phyloP scores from a whole-genome alignment of 2,329 filamentous ascomycete species.

The Fusarium neocosmosporiellum region DNA sequence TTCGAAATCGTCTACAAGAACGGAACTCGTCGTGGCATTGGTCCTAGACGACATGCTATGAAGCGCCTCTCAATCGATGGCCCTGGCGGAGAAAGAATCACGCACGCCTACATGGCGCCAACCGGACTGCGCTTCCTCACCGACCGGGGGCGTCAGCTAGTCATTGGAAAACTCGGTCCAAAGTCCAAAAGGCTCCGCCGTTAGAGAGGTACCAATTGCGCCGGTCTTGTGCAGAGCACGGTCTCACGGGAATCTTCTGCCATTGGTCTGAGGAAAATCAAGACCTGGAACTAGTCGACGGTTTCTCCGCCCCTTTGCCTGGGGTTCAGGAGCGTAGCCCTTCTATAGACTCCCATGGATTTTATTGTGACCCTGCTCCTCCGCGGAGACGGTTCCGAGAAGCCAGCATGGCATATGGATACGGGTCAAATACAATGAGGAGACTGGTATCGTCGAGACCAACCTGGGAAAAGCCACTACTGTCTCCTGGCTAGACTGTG shows the following conservation, averaged over 20 bases:
- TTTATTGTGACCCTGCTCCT: not conserved
- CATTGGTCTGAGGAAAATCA: not conserved
- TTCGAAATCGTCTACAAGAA: constrained; percentile 8
- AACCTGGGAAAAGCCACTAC: not conserved
- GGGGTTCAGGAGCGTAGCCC: not conserved
- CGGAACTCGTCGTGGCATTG: not conserved
- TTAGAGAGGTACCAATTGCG: too few relatives aligned
- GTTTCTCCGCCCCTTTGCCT: not conserved
- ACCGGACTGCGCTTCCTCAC: not conserved
- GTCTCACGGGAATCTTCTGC: not conserved
- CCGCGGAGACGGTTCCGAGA: not conserved
- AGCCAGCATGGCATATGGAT: not conserved
- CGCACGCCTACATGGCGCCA: not conserved
- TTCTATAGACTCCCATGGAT: not conserved
- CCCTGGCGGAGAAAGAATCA: not conserved
- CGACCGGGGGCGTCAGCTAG: not conserved
- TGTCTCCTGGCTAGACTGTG: not conserved
- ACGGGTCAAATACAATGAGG: not conserved
- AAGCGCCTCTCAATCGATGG: not conserved
- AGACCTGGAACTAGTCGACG: not conserved
- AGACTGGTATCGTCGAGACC: not conserved
- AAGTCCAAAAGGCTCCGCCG: not conserved
- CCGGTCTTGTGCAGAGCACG: not conserved
- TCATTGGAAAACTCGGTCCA: not conserved
- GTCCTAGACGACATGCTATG: not conserved